phyloP scores from a whole-genome alignment of 768 basidiomycete genomes.

The Pulveroboletus sp. region DNA sequence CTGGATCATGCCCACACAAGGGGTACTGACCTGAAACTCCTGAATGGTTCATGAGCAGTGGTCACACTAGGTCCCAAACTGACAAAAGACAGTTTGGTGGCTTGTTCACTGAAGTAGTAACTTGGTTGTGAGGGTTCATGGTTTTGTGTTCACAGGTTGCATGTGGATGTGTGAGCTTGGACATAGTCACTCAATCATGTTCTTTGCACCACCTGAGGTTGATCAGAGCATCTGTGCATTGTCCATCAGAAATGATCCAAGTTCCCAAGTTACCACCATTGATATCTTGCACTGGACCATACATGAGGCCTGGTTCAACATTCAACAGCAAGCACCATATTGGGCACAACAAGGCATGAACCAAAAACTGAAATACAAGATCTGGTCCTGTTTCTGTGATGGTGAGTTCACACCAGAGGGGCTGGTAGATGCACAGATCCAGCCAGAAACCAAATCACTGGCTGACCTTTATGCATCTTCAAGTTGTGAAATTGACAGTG shows the following conservation, averaged over 20 bases:
- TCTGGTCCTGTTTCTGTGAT: slow-evolving; percentile 11
- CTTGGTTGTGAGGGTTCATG: no score
- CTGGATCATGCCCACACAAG: slow-evolving; percentile 38
- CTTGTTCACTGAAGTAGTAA: no score
- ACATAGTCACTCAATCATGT: no score
- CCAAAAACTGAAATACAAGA: slow-evolving; percentile 1
- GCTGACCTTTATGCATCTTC: slow-evolving; percentile 30
- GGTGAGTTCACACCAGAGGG: background rate
- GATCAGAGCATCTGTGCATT: slow-evolving; percentile 33
- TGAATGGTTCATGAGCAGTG: slow-evolving; percentile 37
- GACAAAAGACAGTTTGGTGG: slow-evolving; percentile 46
- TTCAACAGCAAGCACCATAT: slow-evolving; percentile 35
- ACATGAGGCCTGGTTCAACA: slow-evolving; percentile 39
- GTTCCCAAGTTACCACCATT: background rate
- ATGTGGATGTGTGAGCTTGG: slow-evolving; percentile 50
- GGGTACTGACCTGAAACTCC: slow-evolving; percentile 51
- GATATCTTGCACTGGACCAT: slow-evolving; percentile 45
- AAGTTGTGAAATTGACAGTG: background rate
- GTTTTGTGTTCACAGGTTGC: slow-evolving; percentile 36
- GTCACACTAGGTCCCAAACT: slow-evolving; percentile 49
- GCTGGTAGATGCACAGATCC: slow-evolving; percentile 32
- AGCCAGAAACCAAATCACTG: slow-evolving; percentile 34
- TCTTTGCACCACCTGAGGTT: slow-evolving; percentile 41
- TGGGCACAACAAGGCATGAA: slow-evolving; percentile 39
- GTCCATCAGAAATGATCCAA: slow-evolving; percentile 7